Conservation (phyloP, 1,284 basidiomycete genomes). For the Puccinia sorghi region DNA sequence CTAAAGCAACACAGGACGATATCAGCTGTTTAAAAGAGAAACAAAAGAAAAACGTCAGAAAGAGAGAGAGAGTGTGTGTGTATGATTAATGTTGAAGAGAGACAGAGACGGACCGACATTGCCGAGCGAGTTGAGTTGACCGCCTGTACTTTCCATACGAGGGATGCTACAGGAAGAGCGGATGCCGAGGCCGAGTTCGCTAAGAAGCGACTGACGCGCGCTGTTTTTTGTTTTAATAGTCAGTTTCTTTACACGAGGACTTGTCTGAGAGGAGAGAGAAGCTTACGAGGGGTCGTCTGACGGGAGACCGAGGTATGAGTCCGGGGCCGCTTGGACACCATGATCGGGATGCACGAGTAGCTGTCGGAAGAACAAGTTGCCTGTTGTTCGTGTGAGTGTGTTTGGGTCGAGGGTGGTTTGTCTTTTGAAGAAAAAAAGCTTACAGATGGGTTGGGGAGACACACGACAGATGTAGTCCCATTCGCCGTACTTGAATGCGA, state of each 20-base stretch:
- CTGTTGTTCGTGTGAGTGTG: no score
- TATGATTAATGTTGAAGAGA: not conserved
- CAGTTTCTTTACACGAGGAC: no score
- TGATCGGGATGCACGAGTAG: slow-evolving; percentile 36
- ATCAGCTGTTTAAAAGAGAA: slow-evolving; percentile 66
- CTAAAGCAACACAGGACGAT: slow-evolving; percentile 69
- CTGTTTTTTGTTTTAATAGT: not conserved
- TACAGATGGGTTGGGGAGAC: slow-evolving; percentile 44
- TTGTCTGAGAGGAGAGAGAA: not conserved
- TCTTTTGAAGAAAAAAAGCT: not conserved
- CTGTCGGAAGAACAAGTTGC: slow-evolving; percentile 44
- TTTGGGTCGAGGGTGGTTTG: no score
- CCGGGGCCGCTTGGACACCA: slow-evolving; percentile 1
- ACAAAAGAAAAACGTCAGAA: no score
- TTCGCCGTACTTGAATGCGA: slow-evolving; percentile 40
- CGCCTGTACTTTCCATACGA: slow-evolving; percentile 26
- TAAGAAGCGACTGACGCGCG: not conserved
- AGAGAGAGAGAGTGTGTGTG: not conserved
- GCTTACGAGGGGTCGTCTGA: slow-evolving; percentile 4
- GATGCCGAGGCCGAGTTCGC: slow-evolving; percentile 13
- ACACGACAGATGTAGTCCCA: slow-evolving; percentile 37
- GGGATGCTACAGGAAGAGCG: slow-evolving; percentile 22
- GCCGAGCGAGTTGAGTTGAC: slow-evolving; percentile 2
- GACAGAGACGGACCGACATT: slow-evolving; percentile 32
- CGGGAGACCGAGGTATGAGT: slow-evolving; percentile 12